Conservation (phyloP, 306 rosid genomes). For the Gynostemma pentaphyllum region DNA sequence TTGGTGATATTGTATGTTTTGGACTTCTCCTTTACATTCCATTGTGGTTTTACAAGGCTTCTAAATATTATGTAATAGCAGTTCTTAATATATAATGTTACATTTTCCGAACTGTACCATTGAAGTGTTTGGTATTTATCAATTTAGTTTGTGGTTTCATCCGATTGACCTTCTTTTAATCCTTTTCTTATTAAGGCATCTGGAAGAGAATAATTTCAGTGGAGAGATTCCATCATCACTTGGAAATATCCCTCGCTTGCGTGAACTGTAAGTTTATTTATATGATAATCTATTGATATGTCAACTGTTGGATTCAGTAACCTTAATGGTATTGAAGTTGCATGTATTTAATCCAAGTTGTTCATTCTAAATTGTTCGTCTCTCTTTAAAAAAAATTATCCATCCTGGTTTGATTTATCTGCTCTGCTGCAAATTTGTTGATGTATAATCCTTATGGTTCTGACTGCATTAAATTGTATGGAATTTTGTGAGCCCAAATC, state of each 20-base stretch:
- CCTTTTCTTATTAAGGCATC: slow-evolving; percentile 33
- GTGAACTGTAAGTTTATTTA: slow-evolving; percentile 57
- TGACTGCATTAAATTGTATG: neutral
- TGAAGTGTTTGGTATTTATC: neutral
- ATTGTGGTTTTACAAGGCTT: neutral
- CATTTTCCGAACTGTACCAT: neutral
- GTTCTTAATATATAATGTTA: neutral
- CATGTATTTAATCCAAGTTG: neutral
- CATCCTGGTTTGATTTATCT: neutral
- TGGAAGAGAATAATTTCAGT: slow-evolving; percentile 67
- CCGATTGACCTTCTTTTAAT: neutral
- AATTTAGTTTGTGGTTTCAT: slow-evolving; percentile 1
- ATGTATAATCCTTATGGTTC: neutral
- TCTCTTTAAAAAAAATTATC: neutral
- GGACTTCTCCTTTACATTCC: neutral
- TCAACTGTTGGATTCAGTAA: neutral
- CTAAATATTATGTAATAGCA: neutral
- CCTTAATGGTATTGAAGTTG: no score
- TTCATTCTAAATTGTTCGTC: neutral
- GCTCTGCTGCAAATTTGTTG: slow-evolving; percentile 1
- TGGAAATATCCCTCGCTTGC: slow-evolving; percentile 45
- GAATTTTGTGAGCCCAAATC: neutral
- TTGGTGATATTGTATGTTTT: slow-evolving; percentile 69
- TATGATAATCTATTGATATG: neutral
- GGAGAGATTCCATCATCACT: slow-evolving; percentile 79